Base-by-base conservation (phyloP, 192 early-diverging fungal species). In the Spinellus fusiger region DNA sequence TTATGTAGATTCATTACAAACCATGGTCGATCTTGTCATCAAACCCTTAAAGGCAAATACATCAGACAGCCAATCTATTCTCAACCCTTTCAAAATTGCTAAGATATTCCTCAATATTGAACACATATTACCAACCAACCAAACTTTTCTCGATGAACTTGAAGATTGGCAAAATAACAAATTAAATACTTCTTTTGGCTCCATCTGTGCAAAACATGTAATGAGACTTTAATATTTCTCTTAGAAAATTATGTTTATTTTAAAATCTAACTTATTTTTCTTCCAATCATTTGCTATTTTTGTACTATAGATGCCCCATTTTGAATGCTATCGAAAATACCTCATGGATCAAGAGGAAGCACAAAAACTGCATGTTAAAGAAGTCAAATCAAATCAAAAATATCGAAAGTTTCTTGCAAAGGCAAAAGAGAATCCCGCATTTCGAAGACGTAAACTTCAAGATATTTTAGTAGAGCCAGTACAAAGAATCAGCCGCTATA, bases 91-190 rank as follows among this genome's bases (percentile, higher is more conserved):
- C 55, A 76, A 80, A 50, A 76, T 75, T 13, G 69, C 79, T 22
- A 79, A 80, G 31, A 82, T 86, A 20, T 86, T 86, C 53, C 70
- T 80, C 66, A 86, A 84, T 59, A 72, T 86, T 40, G 78, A 82
- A 62, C 73, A 78, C n/a, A 71, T 86, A 9, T 59, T 63, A 31
- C 62, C 70, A 51, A 79, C 77, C 33, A 86, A 82, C 57, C 65
- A 82, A 61, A 61, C 65, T 4, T 82, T 86, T 56, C 54, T 84
- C 56, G 58, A 62, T 26, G 84, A 84, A 34, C 61, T 86, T 22
- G 70, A 79, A 23, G 29, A 33, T 7, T 54, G 28, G n/a, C 60
- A 66, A 31, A 57, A 70, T 57, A 50, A 76, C 59, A 65, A 35
- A 53, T 13, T 54, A 26, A 28, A 66, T 61, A 28, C 65, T 69